phyloP scores from a whole-genome alignment of 345 rosid genomes.

The Crucihimalaya himalaica region DNA sequence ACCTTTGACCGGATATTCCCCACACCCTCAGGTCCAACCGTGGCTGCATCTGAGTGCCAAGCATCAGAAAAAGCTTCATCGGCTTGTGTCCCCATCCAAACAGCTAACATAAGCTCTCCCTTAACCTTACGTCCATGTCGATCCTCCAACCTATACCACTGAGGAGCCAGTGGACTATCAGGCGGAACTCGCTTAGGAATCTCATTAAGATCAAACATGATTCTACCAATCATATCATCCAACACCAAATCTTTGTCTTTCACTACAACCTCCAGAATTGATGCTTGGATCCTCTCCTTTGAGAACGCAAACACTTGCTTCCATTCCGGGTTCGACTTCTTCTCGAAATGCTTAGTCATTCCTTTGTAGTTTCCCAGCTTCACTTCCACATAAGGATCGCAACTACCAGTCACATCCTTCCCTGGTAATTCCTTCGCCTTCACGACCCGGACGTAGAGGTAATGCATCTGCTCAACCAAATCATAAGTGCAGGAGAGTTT shows the following conservation, averaged over 20 bases:
- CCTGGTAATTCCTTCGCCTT: slow-evolving; percentile 89
- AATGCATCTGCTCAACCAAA: slow-evolving; percentile 97
- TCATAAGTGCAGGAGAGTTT: slow-evolving; percentile 93
- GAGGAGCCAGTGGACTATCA: slow-evolving; percentile 95
- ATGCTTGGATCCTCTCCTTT: slow-evolving; percentile 86
- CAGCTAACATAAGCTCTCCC: slow-evolving; percentile 96
- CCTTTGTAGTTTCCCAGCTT: slow-evolving; percentile 94
- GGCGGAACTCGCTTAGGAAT: slow-evolving; percentile 89
- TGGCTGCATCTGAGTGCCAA: slow-evolving; percentile 97
- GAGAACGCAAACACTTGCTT: slow-evolving; percentile 96
- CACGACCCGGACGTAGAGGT: slow-evolving; percentile 85
- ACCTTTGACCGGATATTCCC: slow-evolving; percentile 81
- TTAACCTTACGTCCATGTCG: slow-evolving; percentile 64
- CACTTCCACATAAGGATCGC: slow-evolving; percentile 93
- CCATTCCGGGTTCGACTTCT: slow-evolving; percentile 94
- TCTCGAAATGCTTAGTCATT: slow-evolving; percentile 84
- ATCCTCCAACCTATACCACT: slow-evolving; percentile 92
- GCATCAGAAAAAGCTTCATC: slow-evolving; percentile 96
- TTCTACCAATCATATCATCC: slow-evolving; percentile 84
- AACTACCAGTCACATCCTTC: slow-evolving; percentile 79
- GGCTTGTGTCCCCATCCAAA: slow-evolving; percentile 99
- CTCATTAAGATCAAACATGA: slow-evolving; percentile 77
- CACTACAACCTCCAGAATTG: slow-evolving; percentile 73
- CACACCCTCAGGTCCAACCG: slow-evolving; percentile 63
- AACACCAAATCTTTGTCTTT: slow-evolving; percentile 77